Base-by-base conservation (phyloP, 345 rosid genomes). In the Brassica incana region DNA sequence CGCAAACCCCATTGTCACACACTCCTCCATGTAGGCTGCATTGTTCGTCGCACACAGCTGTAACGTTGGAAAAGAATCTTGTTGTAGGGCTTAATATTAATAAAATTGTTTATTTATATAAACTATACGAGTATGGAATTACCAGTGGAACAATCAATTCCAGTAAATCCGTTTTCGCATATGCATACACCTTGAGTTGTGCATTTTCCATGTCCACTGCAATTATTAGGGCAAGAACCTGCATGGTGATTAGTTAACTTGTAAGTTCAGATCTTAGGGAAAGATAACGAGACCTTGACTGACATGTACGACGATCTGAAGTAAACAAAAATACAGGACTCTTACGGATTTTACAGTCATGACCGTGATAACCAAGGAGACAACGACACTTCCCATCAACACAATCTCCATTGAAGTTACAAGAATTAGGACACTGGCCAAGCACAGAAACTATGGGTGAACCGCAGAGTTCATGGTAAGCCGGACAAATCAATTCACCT, bases 11-110 rank as follows among this genome's bases (percentile, higher is more conserved):
- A 58, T 95, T 90, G 75, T 95, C 99, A 79, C 99, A 95, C n/a
- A 95, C 99, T 69, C 99, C 99, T 30, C 99, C 98, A 45, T 95
- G 99, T 14, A 95, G 92, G 78, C 98, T 95, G 86, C 99, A 95
- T 67, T 95, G 99, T 76, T 95, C 99, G 36, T 95, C 97, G 20
- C 99, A 95, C 54, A 89, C 91, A 81, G 94, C 99, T 95, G 95
- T 83, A 78, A 6, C 12, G 48, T 69, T 73, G 60, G 30, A 50
- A 62, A 60, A 6, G 16, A 70, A 70, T 6, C 12, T 48, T 75
- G 30, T 64, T n/a, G 16, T 58, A 11, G 3, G 40, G 25, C 65
- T 15, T n/a, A 8, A 10, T 3, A 32, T 10, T 25, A 14, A 40
- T n/a, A 15, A 61, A 35, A 36, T 16, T 27, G 75, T 18, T 36